phyloP scores from a whole-genome alignment of 257 asterid species.

The Capsicum pubescens region DNA sequence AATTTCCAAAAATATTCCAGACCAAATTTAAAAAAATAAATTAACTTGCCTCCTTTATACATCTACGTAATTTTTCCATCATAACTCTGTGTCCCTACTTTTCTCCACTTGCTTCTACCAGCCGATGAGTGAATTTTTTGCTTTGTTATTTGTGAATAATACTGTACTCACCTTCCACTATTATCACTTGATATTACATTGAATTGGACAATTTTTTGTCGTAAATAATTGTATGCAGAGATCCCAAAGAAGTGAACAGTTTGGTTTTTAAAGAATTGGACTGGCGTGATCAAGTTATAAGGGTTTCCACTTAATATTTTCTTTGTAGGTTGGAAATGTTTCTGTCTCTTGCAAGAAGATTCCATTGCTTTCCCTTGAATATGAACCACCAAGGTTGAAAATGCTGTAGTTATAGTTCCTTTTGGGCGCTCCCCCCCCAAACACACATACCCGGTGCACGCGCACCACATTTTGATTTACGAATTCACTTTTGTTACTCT shows the following conservation, averaged over 20 bases:
- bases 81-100: not conserved
- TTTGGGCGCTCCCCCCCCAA: too few relatives aligned
- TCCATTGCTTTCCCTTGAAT: slow-evolving; percentile 90
- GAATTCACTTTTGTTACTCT: slow-evolving; percentile 27
- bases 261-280: not conserved
- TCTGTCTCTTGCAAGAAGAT: slow-evolving; percentile 82
- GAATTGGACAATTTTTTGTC: not conserved
- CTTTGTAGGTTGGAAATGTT: slow-evolving; percentile 83
- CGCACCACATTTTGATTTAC: not conserved
- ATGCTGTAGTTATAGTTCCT: not conserved
- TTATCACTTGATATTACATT: not conserved
- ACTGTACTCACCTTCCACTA: not conserved
- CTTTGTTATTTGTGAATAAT: not conserved
- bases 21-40: not conserved
- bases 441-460: not conserved
- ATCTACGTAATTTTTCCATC: not conserved
- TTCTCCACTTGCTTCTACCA: slow-evolving; percentile 13
- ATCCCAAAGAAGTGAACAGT: not conserved
- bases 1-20: not conserved
- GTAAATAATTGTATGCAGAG: not conserved
- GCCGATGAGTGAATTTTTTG: not conserved
- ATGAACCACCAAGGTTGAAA: slow-evolving; percentile 85
- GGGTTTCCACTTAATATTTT: slow-evolving; percentile 23
- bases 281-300: not conserved
- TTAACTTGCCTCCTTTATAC: not conserved